Base-by-base conservation (phyloP, 1,284 basidiomycete genomes). In the Trichosporon faecale region DNA sequence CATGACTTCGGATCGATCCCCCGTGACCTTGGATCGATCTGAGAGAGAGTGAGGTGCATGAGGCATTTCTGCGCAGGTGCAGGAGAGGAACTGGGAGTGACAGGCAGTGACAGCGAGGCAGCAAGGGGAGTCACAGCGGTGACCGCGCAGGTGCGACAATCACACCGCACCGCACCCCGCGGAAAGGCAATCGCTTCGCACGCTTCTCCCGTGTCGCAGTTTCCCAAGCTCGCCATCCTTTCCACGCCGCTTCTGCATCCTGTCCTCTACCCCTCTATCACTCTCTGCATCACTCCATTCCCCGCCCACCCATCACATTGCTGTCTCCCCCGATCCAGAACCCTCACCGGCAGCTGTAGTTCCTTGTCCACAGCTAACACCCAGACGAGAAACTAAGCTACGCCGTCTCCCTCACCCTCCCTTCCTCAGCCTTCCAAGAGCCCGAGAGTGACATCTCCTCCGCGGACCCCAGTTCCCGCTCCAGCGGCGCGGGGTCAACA, bases 341-440 rank as follows among this genome's bases (percentile, higher is more conserved):
- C 40, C 40, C 7, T n/a, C 49, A 52, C 21, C 23, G 7, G 40
- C n/a, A n/a, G n/a, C n/a, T n/a, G n/a, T n/a, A 23, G 5, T 8
- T 21, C n/a, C 46, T 2, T 44, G 16, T 46, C 44, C 2, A 16
- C 21, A 16, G 66, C 66, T 66, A 25, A 64, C 67, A 7, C 18
- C 3, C 67, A 90, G 89, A 90, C 72, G 92, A 94, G 81, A 88
- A 91, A 75, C 84, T 94, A n/a, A 86, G 88, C 69, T 87, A 91
- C 60, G 81, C 91, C 64, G 82, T 94, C 12, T 84, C 87, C 23
- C 76, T 91, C 66, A 85, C 85, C 61, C 80, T 91, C 35, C 85
- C 87, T 4, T 29, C 57, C 8, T 33, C 18, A 3, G 57, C 27
- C 1, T 29, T 31, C 18, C 29, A 5, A 3, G 27, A 61, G 18